phyloP scores from a whole-genome alignment of 805 yeast species.

The Zygosaccharomyces siamensis region DNA sequence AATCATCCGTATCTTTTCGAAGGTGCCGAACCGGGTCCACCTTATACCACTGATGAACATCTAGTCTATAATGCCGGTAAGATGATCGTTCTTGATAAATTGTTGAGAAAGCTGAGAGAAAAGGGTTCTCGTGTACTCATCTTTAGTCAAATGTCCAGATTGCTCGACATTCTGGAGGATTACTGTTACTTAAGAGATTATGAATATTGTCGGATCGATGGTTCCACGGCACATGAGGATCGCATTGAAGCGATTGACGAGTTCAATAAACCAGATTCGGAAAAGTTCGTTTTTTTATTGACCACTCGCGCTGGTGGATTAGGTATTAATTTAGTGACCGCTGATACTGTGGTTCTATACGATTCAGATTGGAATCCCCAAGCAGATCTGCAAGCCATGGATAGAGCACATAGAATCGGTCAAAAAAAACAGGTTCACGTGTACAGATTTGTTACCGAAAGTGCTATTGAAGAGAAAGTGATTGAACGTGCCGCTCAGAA shows the following conservation, averaged over 20 bases:
- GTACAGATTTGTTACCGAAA: slow-evolving; percentile 87
- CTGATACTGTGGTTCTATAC: slow-evolving; percentile 81
- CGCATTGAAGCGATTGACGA: slow-evolving; percentile 91
- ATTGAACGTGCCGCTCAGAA: slow-evolving; percentile 95
- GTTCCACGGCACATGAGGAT: slow-evolving; percentile 88
- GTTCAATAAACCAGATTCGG: slow-evolving; percentile 75
- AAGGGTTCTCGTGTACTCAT: slow-evolving; percentile 88
- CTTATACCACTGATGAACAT: slow-evolving; percentile 93
- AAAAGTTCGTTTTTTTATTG: slow-evolving; percentile 75
- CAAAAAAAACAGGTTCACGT: slow-evolving; percentile 95
- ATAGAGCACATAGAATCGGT: slow-evolving; percentile 95
- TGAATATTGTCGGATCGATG: slow-evolving; percentile 89
- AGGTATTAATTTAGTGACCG: slow-evolving; percentile 88
- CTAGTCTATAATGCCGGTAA: slow-evolving; percentile 85
- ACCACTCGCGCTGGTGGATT: slow-evolving; percentile 97
- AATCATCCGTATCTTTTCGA: slow-evolving; percentile 96
- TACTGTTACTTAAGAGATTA: slow-evolving; percentile 81
- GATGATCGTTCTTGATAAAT: slow-evolving; percentile 81
- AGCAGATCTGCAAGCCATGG: slow-evolving; percentile 97
- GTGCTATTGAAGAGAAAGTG: slow-evolving; percentile 94
- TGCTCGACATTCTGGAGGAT: slow-evolving; percentile 86
- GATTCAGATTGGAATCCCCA: slow-evolving; percentile 99
- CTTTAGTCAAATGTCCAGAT: slow-evolving; percentile 89
- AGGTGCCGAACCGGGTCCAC: slow-evolving; percentile 99
- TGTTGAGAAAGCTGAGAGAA: slow-evolving; percentile 61